A percentile compares a stretch with the other conserved stretches of the same genome.
phyloP scores from a whole-genome alignment of 2,329 filamentous ascomycete genomes.

The Claviceps quebecensis region DNA sequence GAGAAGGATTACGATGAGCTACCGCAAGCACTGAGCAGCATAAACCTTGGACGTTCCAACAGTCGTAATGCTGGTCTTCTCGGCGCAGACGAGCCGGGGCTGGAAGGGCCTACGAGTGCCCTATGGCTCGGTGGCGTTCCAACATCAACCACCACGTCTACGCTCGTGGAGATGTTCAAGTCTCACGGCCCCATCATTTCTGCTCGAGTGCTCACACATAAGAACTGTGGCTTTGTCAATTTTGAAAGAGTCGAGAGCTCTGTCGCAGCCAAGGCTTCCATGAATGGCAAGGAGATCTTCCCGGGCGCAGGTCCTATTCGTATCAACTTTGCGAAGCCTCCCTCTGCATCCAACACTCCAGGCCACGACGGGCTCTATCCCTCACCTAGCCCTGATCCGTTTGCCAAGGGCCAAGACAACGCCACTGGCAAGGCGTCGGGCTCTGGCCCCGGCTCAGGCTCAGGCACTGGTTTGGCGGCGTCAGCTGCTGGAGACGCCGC shows the following conservation, averaged over 20 bases:
- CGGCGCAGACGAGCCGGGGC: slow-evolving; percentile 58
- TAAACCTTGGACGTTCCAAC: slow-evolving; percentile 56
- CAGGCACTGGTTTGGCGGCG: slow-evolving; percentile 22
- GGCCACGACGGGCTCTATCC: slow-evolving; percentile 78
- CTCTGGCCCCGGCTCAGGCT: too few relatives aligned
- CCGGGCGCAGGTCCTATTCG: slow-evolving; percentile 86
- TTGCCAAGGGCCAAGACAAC: slow-evolving; percentile 41
- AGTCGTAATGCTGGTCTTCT: slow-evolving; percentile 55
- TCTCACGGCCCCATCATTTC: slow-evolving; percentile 85
- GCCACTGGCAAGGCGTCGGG: slow-evolving; percentile 8
- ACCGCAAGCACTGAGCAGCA: slow-evolving; percentile 65
- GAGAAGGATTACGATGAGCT: slow-evolving; percentile 69
- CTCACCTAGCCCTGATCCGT: slow-evolving; percentile 82
- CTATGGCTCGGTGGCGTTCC: slow-evolving; percentile 97
- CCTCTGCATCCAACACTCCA: slow-evolving; percentile 77
- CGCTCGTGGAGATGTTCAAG: slow-evolving; percentile 87
- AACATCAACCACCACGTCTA: slow-evolving; percentile 90
- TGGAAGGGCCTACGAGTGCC: slow-evolving; percentile 83
- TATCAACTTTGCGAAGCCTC: slow-evolving; percentile 95
- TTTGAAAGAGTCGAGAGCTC: slow-evolving; percentile 87
- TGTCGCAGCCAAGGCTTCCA: slow-evolving; percentile 69
- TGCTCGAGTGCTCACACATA: slow-evolving; percentile 87
- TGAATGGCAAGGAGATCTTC: slow-evolving; percentile 97
- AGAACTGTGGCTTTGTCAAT: slow-evolving; percentile 98
- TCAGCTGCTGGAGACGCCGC: slow-evolving; percentile 14